Base-by-base conservation (phyloP, 2,329 filamentous ascomycete species). In the Corynespora cassiicola region DNA sequence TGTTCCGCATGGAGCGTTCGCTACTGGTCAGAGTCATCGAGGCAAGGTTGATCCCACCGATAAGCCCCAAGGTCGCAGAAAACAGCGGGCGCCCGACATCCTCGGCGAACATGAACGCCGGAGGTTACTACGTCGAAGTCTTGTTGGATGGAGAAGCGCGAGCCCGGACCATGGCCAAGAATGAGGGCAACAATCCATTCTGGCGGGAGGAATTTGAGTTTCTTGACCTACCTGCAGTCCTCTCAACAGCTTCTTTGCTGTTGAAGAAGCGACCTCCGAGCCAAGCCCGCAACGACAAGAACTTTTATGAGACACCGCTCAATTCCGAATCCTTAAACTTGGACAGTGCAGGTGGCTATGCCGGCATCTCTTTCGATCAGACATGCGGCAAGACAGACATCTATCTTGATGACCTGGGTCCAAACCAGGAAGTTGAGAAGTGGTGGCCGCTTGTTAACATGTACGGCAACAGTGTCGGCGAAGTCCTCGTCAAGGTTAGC, bases 171-270 rank as follows among this genome's bases (percentile, higher is more conserved):
- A 84, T 83, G 32, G 84, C 83, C 15, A 89, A 89, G 61, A 74
- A 74, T 26, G 84, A 83, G 21, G 88, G 85, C 1, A 83, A 80
- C 42, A 87, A 83, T 49, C 88, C 88, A 0, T 90, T 91, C 39
- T 95, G 88, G 88, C 79, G 87, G 38, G 88, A 94, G 56, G 87
- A 87, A 29, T 88, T 86, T 61, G 84, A 90, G 39, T 91, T 92
- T 52, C 71, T 75, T 14, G 88, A 92, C 58, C 73, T 94, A 6
- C 86, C 88, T 1, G 76, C 85, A 1, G 76, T 81, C 2, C 70
- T 88, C 19, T 87, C 86, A 2, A 83, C 80, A 23, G 75, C 90
- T 1, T 87, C 85, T 1, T 73, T 94, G 28, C 72, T 90, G 0
- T 68, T 95, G 28, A 94, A 91, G 59, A 80, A 84, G 42, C 64